phyloP scores from a whole-genome alignment of 23 red algal genomes.

The Cyanidium caldarium region DNA sequence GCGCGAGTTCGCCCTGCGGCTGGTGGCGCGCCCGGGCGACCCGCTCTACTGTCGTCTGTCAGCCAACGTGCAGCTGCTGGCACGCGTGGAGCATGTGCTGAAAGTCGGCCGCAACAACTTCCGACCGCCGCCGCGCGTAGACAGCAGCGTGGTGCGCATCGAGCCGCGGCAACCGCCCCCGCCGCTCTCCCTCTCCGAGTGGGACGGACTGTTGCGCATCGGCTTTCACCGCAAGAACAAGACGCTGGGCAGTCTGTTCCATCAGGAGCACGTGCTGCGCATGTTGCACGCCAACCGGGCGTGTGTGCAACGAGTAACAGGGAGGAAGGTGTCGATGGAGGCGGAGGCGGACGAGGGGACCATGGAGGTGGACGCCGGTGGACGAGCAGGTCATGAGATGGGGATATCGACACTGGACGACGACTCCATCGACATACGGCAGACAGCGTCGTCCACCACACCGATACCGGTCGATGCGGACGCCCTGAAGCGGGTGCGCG shows the following conservation, averaged over 20 bases:
- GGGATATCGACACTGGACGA: too few relatives aligned
- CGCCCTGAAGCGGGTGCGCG: background rate
- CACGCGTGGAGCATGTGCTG: conserved; percentile 49
- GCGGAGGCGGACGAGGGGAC: too few relatives aligned
- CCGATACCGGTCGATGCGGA: background rate
- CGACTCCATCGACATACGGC: background rate
- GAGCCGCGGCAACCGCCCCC: conserved; percentile 62
- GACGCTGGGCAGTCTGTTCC: conserved; percentile 62
- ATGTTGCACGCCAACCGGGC: conserved; percentile 17
- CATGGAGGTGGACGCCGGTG: too few relatives aligned
- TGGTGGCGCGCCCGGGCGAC: conserved; percentile 78
- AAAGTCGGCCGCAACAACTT: conserved; percentile 89
- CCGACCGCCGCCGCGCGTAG: conserved; percentile 89
- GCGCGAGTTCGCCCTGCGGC: conserved; percentile 74
- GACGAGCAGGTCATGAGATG: too few relatives aligned
- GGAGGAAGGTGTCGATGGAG: too few relatives aligned
- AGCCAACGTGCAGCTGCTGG: conserved; percentile 75
- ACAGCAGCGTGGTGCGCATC: conserved; percentile 72
- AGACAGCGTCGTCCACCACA: too few relatives aligned
- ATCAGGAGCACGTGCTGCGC: conserved; percentile 34
- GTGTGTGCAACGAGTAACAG: too few relatives aligned
- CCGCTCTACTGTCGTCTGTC: conserved; percentile 74
- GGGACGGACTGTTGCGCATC: conserved; percentile 81
- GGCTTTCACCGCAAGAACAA: conserved; percentile 84
- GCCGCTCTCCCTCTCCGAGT: conserved; percentile 42